Base-by-base conservation (phyloP, 495 filamentous ascomycete species). In the Annulohypoxylon maeteangense region DNA sequence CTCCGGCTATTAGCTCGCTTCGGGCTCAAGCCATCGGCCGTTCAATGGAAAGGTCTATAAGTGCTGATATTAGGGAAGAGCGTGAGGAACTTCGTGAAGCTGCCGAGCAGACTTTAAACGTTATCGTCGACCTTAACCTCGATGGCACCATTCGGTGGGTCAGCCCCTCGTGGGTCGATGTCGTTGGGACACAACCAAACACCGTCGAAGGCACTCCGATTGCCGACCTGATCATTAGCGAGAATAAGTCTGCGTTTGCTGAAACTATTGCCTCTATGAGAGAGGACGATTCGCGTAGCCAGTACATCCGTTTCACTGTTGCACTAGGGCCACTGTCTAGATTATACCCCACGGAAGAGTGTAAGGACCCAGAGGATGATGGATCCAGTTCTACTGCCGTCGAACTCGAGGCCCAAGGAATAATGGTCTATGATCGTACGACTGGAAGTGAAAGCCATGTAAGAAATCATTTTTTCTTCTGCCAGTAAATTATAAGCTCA, bases 131-230 rank as follows among this genome's bases (percentile, higher is more conserved):
- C 79, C 87, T 99, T 57, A 92, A 91, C 72, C 84, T 98, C 51
- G 92, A 97, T 72, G 93, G 93, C 51, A 90, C 87, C 40, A 91
- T 99, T 72, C 89, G 92, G 76, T 98, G 96, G 93, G 94, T 95
- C 64, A 98, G 95, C 79, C 92, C 93, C 7, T 97, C 94, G n/a
- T 99, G 95, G 95, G 88, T 88, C 62, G 93, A 97, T 74, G 92
- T 99, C 47, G 90, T 98, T 50, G 95, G 95, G 53, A 93, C 92
- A 4, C 74, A 85, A 44, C 87, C 89, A 16, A 88, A 91, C 14
- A 86, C 90, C 11, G 90, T 98, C 54, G 83, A 91, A 57, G 92
- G 92, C 53, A 91, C 87, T 55, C 81, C 90, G 53, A 93, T 99
- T 67, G 86, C 92, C 31, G 92, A 97, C 38, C 76, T 98, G 20